phyloP scores from a whole-genome alignment of 1,284 basidiomycete genomes.

The Ganoderma meredithae region DNA sequence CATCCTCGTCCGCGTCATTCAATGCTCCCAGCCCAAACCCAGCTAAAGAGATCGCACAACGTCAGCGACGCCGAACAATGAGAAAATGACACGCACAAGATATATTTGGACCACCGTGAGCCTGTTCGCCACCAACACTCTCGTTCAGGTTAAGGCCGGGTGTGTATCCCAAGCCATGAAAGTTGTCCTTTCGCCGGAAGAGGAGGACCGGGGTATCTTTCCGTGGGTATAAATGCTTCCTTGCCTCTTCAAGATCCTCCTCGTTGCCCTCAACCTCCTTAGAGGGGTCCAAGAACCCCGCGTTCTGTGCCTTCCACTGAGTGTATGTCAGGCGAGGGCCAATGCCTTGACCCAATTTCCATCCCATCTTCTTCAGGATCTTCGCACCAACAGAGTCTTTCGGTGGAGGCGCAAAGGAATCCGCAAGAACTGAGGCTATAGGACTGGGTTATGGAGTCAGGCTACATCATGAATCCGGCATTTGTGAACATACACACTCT shows the following conservation, averaged over 20 bases:
- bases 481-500: conserved; percentile 58
- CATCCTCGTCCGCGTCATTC: conserved; percentile 90
- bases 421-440: conserved; percentile 65
- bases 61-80: background rate
- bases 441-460: conserved; percentile 50
- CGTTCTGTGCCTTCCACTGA: conserved; percentile 77
- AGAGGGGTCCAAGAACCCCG: conserved; percentile 46
- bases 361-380: conserved; percentile 94
- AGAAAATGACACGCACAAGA: conserved; percentile 52
- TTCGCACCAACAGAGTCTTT: conserved; percentile 81
- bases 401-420: conserved; percentile 64
- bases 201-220: conserved; percentile 76
- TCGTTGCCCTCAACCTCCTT: conserved; percentile 44
- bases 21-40: conserved; percentile 88
- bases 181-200: conserved; percentile 76
- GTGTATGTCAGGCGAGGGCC: conserved; percentile 89
- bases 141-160: conserved; percentile 73
- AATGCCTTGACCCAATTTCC: conserved; percentile 92
- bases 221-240: conserved; percentile 87
- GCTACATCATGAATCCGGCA: background rate
- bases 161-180: conserved; percentile 82
- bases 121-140: conserved; percentile 45
- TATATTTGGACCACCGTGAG: conserved; percentile 59
- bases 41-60: conserved; percentile 43
- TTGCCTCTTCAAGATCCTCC: conserved; percentile 78